Base-by-base conservation (phyloP, 257 asterid species). In the Echites panduratus region DNA sequence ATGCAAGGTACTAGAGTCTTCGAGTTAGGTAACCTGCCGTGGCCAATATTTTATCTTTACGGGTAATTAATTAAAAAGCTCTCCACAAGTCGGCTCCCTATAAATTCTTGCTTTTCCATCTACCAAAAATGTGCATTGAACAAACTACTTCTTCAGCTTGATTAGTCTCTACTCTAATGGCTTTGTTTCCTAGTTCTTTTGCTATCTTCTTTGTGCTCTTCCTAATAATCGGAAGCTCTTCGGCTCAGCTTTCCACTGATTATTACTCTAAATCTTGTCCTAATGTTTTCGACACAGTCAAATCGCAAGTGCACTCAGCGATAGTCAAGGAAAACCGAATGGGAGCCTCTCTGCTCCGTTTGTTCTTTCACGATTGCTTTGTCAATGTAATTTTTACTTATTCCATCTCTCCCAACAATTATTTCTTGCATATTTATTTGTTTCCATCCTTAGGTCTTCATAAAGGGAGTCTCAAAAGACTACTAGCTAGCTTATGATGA, bases 341-440 rank as follows among this genome's bases (percentile, higher is more conserved):
- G 91, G 98, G 97, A 20, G 98, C 97, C 66, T 94, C 97, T 70
- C 88, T 94, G 66, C 91, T 94, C 12, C 98, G 98, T 17, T 81
- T 91, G 32, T 87, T 84, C 82, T 94, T 94, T 76, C 98, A 94
- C 26, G 96, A 91, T 78, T 94, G 98, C 83, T 91, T 94, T 75
- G 97, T 94, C 45, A 88, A 91, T 24, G 98, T 93, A 87, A 80
- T 4, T 59, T 4, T 59, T 59, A n/a, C n/a, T n/a, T n/a, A n/a
- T n/a, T n/a, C n/a, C n/a, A n/a, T n/a, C n/a, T n/a, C n/a, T n/a
- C n/a, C n/a, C n/a, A n/a, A n/a, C n/a, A n/a, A n/a, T n/a, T n/a
- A n/a, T 35, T 17, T 26, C 16, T 9, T 50, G 16, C 40, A 29
- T 20, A 9, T 43, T 35, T n/a, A n/a, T n/a, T n/a, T n/a, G n/a